Evolutionary conservation across 306 rosid species (phyloP), one percentile per base, ranked within the genome.

Genomic region (Rubus parviflorus): DNA sequence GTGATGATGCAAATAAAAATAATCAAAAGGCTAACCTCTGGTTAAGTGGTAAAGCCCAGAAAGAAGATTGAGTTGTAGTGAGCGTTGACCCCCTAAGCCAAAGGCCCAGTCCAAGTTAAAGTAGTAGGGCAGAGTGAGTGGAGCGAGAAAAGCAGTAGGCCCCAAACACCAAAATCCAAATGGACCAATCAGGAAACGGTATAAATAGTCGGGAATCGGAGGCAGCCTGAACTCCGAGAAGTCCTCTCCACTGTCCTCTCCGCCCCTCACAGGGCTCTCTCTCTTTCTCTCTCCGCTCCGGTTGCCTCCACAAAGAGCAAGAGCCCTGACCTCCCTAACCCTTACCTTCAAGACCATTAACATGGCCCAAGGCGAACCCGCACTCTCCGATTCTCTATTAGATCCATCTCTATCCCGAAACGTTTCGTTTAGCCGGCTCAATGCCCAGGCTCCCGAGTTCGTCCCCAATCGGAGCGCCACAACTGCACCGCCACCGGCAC

Each of bases 391-490:
- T 10, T 80, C 90, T 7, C 45, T 73, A 20, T 56, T 88, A 72
- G 93, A 88, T 84, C 90, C 91, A 52, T 68, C 88, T 64, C 84
- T 87, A 4, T 81, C 90, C 5, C 83, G 88, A 17, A 92, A 66
- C 87, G 80, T 68, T 60, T 94, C 97, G 16, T 83, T 86, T 63
- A 90, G 98, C 70, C 88, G 93, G 25, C 97, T 94, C 84, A 94
- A 94, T 90, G 98, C 98, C 0, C 91, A 82, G 85, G 98, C 98
- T 15, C 94, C 91, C 4, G 98, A 89, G 81, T 94, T 92, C 67
- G 95, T 94, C 38, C 74, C 92, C 43, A 81, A 85, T 22, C 89
- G 93, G 49, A 2, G 87, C 73, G 77, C 86, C 80, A 43, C 91
- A 71, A 14, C 87, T 87, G 42, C 77, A 83, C 4, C 90, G 4